These are phyloP conservation scores for Mortierella sp. DNA, from an alignment of 371 early-diverging fungal genomes.

Conservation along the genomic window DNA sequence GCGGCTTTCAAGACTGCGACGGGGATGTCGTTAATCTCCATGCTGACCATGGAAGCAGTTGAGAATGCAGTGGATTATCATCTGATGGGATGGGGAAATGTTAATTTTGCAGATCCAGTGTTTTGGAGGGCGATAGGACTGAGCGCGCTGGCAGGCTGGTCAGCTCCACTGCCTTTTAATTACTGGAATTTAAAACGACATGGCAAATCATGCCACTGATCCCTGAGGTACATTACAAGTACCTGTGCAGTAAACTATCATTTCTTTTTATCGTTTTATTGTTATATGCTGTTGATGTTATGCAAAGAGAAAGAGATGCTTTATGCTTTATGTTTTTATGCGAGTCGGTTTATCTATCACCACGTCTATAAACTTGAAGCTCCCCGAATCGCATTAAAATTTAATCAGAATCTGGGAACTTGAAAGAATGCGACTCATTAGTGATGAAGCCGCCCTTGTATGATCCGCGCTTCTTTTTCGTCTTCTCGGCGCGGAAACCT, in stretches of 20 bases:
- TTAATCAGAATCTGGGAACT: constrained; percentile 73
- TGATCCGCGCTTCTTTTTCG: constrained; percentile 97
- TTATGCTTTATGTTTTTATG: background rate
- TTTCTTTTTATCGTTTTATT: background rate
- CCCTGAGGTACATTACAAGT: background rate
- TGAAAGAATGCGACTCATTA: constrained; percentile 88
- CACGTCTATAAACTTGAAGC: background rate
- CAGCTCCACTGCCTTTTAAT: constrained; percentile 67
- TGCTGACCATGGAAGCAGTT: constrained; percentile 68
- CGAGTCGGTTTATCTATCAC: background rate
- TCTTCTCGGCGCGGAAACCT: constrained; percentile 95
- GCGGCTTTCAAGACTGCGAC: constrained; percentile 67
- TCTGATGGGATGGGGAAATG: constrained; percentile 65
- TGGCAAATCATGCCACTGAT: constrained; percentile 56
- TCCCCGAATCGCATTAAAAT: too few relatives aligned
- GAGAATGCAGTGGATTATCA: constrained; percentile 68
- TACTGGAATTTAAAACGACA: constrained; percentile 67
- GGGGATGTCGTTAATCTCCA: constrained; percentile 70
- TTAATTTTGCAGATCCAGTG: constrained; percentile 59
- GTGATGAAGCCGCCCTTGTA: constrained; percentile 95
- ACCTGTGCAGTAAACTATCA: background rate
- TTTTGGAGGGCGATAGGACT: constrained; percentile 64
- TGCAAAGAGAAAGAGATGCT: background rate
- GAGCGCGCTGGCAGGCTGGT: constrained; percentile 62
- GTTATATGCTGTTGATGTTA: background rate